A percentile compares a stretch with the other conserved stretches of the same genome.
Evolutionary conservation across 768 basidiomycete species (phyloP).

Genomic region (Sarcodon aspratus): DNA sequence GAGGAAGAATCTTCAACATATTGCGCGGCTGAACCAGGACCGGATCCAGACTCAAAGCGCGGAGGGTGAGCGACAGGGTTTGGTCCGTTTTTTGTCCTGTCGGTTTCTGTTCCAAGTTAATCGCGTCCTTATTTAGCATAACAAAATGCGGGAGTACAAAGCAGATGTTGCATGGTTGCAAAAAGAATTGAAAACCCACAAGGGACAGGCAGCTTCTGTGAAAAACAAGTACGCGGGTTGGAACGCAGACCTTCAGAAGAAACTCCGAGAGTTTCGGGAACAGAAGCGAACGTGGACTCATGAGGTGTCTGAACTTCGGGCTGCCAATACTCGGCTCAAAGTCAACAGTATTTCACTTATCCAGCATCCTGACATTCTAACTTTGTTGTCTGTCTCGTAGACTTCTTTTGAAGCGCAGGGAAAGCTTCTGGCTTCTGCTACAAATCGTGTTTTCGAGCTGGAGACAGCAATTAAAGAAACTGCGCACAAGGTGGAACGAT

Average conservation of each 20-base stretch:
- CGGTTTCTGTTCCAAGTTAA: neutral
- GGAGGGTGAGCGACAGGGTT: conserved; percentile 70
- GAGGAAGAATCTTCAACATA: conserved; percentile 71
- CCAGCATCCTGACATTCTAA: neutral
- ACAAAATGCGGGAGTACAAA: conserved; percentile 72
- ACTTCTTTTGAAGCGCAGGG: conserved; percentile 60
- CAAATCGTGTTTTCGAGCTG: conserved; percentile 57
- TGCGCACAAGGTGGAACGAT: conserved; percentile 69
- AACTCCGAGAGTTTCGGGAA: conserved; percentile 61
- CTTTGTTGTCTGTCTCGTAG: conserved; percentile 21
- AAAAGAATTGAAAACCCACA: conserved; percentile 60
- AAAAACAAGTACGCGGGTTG: conserved; percentile 78
- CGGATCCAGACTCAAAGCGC: conserved; percentile 61
- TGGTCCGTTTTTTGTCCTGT: conserved; percentile 35
- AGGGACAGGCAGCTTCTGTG: conserved; percentile 56
- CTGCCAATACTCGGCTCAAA: conserved; percentile 59
- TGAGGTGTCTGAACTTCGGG: conserved; percentile 58
- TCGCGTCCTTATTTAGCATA: conserved; percentile 38
- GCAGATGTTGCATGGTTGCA: conserved; percentile 56
- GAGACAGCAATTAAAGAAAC: conserved; percentile 69
- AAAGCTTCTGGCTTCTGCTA: conserved; percentile 56
- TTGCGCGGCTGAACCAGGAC: conserved; percentile 70
- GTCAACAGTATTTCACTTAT: conserved; percentile 20
- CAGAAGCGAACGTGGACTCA: conserved; percentile 70
- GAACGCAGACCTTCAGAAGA: conserved; percentile 73